Evolutionary conservation across 2,329 filamentous ascomycete genomes (phyloP), one percentile per base, ranked within the genome.

Genomic region (Cladophialophora bantiana): DNA sequence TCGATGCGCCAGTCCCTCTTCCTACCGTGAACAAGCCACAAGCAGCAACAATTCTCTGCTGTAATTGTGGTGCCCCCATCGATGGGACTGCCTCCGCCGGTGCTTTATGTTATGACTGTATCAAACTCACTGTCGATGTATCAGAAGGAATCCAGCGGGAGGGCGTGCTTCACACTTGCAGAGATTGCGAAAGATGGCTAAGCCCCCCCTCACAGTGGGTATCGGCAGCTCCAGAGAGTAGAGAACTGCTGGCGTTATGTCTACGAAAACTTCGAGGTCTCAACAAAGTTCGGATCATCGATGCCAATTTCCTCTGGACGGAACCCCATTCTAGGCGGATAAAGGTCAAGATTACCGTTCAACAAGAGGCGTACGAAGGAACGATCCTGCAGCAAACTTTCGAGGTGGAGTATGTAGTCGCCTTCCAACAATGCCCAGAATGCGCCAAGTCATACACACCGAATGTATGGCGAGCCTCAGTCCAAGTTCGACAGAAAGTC

Each of bases 221-320:
- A 64, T 88, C 91, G 56, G 95, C 95, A 26, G 80, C 86, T 20
- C 92, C 88, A 63, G 95, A 99, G 80, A 97, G 93, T 52, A 89
- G 94, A 80, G 95, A 99, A 82, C 85, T 99, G 65, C 85, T 99
- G 61, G 94, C 95, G 5, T 82, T 99, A 55, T 99, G 95, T 79
- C 84, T 99, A 72, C 90, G 93, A 77, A 96, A 95, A 79, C 81
- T 99, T 70, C 85, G 91, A 70, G 94, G 94, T 35, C 82, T 99
- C 70, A 88, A 90, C 78, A 96, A 95, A 82, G 92, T 96, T 72
- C 87, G 95, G 68, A 95, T 99, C 75, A 94, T 97, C 75, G 95
- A 99, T 77, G 95, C 95, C 55, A 91, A 89, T 74, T 99, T 98
- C 77, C 91, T 98, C 76, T 99, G 95, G 95, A 99, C 95, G 0